Conservation (phyloP, 2,329 filamentous ascomycete genomes). For the Pseudodiploospora longispora region DNA sequence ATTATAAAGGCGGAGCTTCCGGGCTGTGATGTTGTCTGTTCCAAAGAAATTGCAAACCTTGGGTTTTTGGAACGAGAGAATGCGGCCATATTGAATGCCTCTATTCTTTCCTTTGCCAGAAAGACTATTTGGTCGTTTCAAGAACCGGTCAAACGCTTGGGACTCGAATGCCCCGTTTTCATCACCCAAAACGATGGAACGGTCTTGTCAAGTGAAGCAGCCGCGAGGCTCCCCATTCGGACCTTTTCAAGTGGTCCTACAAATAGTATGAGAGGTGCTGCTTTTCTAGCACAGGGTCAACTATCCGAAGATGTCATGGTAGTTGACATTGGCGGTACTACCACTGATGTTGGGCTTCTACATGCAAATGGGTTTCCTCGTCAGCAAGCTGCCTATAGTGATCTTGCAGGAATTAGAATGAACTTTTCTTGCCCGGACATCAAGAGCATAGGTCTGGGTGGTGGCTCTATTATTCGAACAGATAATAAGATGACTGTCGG, state of each 20-base stretch:
- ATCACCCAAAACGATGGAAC: conserved; percentile 59
- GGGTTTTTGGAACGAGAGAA: conserved; percentile 56
- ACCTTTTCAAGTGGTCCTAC: conserved; percentile 57
- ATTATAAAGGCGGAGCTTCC: conserved; percentile 33
- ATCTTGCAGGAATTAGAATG: conserved; percentile 54
- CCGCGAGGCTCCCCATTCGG: conserved; percentile 48
- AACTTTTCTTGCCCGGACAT: conserved; percentile 52
- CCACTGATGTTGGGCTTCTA: conserved; percentile 54
- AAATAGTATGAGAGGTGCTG: conserved; percentile 56
- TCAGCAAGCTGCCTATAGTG: conserved; percentile 53
- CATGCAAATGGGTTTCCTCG: conserved; percentile 55
- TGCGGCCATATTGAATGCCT: conserved; percentile 55
- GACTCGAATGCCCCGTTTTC: conserved; percentile 46
- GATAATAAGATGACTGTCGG: conserved; percentile 39
- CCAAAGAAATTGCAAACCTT: conserved; percentile 43
- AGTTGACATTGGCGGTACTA: conserved; percentile 60
- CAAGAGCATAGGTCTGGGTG: conserved; percentile 52
- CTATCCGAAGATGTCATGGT: conserved; percentile 42
- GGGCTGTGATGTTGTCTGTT: conserved; percentile 38
- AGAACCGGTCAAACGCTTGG: conserved; percentile 40
- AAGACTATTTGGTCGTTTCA: conserved; percentile 50
- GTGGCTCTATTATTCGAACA: conserved; percentile 45
- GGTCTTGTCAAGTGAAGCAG: conserved; percentile 43
- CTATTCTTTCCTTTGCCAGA: conserved; percentile 49
- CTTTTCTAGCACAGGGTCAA: conserved; percentile 42